Conservation (phyloP, 768 basidiomycete species). For the Lyophyllum decastes region DNA sequence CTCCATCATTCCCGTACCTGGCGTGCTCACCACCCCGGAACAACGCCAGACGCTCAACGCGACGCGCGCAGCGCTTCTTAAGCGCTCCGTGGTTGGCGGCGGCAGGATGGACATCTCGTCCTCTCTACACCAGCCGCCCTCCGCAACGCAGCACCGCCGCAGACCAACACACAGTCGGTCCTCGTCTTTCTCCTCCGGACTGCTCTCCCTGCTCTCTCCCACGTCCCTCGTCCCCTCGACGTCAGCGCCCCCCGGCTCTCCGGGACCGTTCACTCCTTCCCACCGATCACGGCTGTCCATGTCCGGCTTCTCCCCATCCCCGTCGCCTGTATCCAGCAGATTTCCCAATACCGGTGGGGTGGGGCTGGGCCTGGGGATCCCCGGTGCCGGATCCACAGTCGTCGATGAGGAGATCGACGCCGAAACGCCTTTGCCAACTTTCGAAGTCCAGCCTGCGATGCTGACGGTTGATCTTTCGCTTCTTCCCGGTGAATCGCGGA, state of each 20-base stretch:
- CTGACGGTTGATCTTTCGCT: conserved; percentile 85
- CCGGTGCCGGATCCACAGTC: conserved; percentile 7
- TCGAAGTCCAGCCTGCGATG: conserved; percentile 85
- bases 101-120: conserved; percentile 81
- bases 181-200: conserved; percentile 50
- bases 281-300: conserved; percentile 5
- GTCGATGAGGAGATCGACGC: conserved; percentile 54
- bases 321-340: conserved; percentile 15
- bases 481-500: conserved; percentile 80
- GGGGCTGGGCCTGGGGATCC: conserved; percentile 23
- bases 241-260: conserved; percentile 12
- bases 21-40: conserved; percentile 39
- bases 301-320: conserved; percentile 10
- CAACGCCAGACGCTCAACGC: conserved; percentile 45
- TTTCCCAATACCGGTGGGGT: conserved; percentile 8
- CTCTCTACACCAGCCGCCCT: conserved; percentile 31
- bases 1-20: conserved; percentile 49
- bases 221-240: conserved; percentile 26
- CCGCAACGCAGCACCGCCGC: conserved; percentile 20
- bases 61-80: conserved; percentile 52
- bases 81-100: conserved; percentile 57
- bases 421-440: conserved; percentile 75
- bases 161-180: conserved; percentile 48
- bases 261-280: conserved; percentile 4
- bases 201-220: conserved; percentile 52